Evolutionary conservation across 139 green algal species (phyloP), one percentile per base, ranked within the genome.

Genomic region (Yamagishiella unicocca): DNA sequence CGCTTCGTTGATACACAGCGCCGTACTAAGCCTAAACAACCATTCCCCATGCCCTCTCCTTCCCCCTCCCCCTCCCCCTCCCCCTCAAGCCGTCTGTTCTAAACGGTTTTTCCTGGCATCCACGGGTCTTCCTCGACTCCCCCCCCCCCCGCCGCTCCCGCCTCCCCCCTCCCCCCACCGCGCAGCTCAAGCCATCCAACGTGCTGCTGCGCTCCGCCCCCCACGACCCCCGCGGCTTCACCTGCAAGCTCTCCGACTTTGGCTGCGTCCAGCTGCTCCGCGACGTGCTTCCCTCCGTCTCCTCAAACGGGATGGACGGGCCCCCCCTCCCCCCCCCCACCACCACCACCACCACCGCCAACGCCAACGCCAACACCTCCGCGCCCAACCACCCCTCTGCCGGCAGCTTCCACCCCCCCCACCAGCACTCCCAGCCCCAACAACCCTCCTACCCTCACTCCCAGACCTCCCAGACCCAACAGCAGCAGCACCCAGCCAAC

Each of bases 161-260:
- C 31, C 45, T 10, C 31, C 27, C 81, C 74, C 55, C 80, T 93
- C 27, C 50, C 95, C 10, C 90, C 95, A 40, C 67, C 87, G 42
- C 92, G 37, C 77, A 97, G 87, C 80, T 97, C 35, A 97, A 97
- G 90, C 87, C 92, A 12, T 80, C 78, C 8, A 96, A 96, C 82
- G 93, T 96, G 55, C 76, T 96, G 82, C 83, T 95, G 2, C 92
- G 91, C 29, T 67, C 75, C 4, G 40, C 45, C 73, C 72, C 42
- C 1, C 68, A 55, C 24, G 90, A 94, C 70, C 74, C 86, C 2
- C 87, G 92, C 27, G 92, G 92, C 72, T 95, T 92, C 73, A 87
- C 82, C 61, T 92, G 82, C 84, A 97, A 97, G 90, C 88, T 94
- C 31, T 87, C 79, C 5, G 94, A 96, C 87, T 96, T 96, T 84